Conservation (phyloP, 352 stramenopile species). For the Pythium phragmitis region DNA sequence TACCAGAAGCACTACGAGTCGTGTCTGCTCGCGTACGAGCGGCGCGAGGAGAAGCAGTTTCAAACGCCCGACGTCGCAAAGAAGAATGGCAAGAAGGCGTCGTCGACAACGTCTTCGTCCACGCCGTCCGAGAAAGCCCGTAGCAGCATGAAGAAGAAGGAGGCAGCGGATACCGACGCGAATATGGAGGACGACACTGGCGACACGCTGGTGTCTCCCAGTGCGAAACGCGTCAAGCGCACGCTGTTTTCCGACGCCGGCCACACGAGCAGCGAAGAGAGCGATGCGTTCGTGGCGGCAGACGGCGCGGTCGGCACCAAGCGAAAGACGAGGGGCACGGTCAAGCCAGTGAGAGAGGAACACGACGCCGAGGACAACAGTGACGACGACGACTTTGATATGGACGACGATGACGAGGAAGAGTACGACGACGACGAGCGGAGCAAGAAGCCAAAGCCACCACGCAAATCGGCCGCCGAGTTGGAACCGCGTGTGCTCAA, state of each 20-base stretch:
- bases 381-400: conserved; percentile 13
- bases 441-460: conserved; percentile 7
- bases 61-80: conserved; percentile 34
- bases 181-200: conserved; percentile 1
- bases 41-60: conserved; percentile 31
- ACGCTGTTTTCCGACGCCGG: conserved; percentile 62
- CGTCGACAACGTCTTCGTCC: conserved; percentile 16
- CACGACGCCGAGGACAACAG: conserved; percentile 8
- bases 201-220: conserved; percentile 17
- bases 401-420: conserved; percentile 14
- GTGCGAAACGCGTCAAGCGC: conserved; percentile 51
- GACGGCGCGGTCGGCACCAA: not conserved
- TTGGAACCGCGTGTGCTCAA: conserved; percentile 53
- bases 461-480: conserved; percentile 17
- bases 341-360: conserved; percentile 9
- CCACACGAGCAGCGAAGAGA: conserved; percentile 59
- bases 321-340: not conserved
- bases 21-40: conserved; percentile 54
- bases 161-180: conserved; percentile 13
- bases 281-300: conserved; percentile 28
- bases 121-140: conserved; percentile 43
- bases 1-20: conserved; percentile 61
- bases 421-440: conserved; percentile 17
- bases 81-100: conserved; percentile 17
- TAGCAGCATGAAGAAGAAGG: conserved; percentile 45